Conservation (phyloP, 2,329 filamentous ascomycete genomes). For the Coccinonectria pachysandricola region DNA sequence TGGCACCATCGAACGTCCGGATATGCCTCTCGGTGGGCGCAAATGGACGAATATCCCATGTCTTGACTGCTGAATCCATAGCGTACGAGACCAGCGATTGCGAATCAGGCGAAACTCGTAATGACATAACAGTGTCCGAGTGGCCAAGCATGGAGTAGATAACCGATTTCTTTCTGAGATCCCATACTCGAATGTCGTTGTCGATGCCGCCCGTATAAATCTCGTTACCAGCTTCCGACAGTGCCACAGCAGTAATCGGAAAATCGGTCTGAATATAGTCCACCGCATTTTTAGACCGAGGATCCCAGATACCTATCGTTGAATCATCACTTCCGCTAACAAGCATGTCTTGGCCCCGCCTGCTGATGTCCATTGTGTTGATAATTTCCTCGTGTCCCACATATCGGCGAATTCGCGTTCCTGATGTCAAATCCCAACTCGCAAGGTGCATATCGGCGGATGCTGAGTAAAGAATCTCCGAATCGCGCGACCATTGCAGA, state of each 20-base stretch:
- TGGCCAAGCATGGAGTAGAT: constrained; percentile 85
- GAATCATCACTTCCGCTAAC: constrained; percentile 91
- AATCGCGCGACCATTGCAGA: constrained; percentile 94
- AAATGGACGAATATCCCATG: constrained; percentile 94
- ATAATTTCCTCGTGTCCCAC: constrained; percentile 92
- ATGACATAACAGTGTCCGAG: constrained; percentile 81
- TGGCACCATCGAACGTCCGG: constrained; percentile 85
- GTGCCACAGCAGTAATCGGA: constrained; percentile 79
- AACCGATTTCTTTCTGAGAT: constrained; percentile 81
- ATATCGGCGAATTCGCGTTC: constrained; percentile 84
- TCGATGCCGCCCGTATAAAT: constrained; percentile 92
- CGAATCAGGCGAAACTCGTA: constrained; percentile 85
- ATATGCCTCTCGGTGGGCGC: constrained; percentile 79
- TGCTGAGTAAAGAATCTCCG: constrained; percentile 78
- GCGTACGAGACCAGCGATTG: constrained; percentile 84
- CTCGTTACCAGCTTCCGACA: constrained; percentile 93
- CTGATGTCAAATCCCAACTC: constrained; percentile 89
- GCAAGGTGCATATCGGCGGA: constrained; percentile 89
- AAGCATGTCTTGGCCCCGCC: constrained; percentile 79
- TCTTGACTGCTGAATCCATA: constrained; percentile 87
- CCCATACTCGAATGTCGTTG: constrained; percentile 96
- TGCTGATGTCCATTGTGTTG: constrained; percentile 81
- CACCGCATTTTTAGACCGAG: constrained; percentile 75
- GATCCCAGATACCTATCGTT: constrained; percentile 92
- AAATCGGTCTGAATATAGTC: constrained; percentile 87